Conservation (phyloP, 306 rosid species). For the Fragaria vesca region DNA sequence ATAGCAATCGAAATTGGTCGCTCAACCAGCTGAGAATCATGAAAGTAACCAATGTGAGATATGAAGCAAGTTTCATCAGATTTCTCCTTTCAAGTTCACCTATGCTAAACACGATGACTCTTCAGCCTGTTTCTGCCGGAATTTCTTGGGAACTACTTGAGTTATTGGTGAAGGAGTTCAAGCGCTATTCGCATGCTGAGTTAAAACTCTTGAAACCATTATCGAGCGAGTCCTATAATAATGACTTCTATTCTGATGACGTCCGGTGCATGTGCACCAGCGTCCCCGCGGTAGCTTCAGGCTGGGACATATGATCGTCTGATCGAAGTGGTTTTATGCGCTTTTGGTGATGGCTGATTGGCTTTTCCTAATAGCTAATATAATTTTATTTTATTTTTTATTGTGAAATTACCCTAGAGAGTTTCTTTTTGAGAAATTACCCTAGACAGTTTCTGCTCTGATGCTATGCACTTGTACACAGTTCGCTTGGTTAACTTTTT, state of each 20-base stretch:
- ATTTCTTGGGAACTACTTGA: background rate
- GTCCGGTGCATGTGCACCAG: too few species aligned
- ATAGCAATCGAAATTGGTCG: constrained; percentile 17
- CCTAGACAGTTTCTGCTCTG: too few species aligned
- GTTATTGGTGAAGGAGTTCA: background rate
- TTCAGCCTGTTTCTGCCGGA: constrained; percentile 31
- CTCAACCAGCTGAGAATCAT: constrained; percentile 37
- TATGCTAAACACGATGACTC: constrained; percentile 47
- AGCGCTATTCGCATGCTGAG: background rate
- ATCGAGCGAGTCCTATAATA: background rate
- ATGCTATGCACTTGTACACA: too few species aligned
- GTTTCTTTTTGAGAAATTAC: too few species aligned
- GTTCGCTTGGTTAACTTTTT: too few species aligned
- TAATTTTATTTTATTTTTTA: too few species aligned
- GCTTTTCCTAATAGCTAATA: too few species aligned
- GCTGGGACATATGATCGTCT: too few species aligned
- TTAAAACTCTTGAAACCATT: background rate
- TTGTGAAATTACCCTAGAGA: too few species aligned
- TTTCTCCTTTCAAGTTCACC: constrained; percentile 39
- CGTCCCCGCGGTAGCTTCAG: too few species aligned
- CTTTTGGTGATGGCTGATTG: too few species aligned
- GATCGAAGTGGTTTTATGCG: too few species aligned
- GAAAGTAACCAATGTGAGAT: constrained; percentile 33
- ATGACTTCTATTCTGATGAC: background rate
- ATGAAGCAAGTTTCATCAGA: constrained; percentile 26